These are phyloP conservation scores for Tuber borchii DNA, from an alignment of 495 filamentous ascomycete species.

Conservation along the genomic window DNA sequence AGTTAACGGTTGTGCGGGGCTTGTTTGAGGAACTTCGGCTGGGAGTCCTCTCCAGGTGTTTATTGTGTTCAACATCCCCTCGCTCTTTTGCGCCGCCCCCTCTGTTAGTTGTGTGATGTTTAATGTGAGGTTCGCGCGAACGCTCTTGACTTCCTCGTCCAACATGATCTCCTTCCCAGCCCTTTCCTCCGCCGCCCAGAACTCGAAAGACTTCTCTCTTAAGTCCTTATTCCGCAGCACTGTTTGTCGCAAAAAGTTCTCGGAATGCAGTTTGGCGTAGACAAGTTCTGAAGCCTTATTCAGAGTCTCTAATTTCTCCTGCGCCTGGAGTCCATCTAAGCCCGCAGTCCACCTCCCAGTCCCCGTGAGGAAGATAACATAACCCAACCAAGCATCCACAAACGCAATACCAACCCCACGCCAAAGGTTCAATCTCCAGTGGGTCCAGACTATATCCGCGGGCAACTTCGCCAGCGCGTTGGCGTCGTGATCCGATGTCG, in stretches of 20 bases:
- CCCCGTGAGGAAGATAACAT: conserved; percentile 61
- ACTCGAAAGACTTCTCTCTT: conserved; percentile 45
- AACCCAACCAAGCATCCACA: conserved; percentile 56
- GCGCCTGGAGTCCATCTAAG: conserved; percentile 45
- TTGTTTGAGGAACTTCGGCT: neutral
- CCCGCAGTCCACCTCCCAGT: conserved; percentile 60
- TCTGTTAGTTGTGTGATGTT: conserved; percentile 54
- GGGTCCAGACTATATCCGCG: conserved; percentile 58
- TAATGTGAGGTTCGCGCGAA: conserved; percentile 53
- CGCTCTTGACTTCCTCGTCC: conserved; percentile 55
- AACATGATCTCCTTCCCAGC: conserved; percentile 56
- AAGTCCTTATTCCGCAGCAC: conserved; percentile 50
- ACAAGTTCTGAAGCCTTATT: conserved; percentile 43
- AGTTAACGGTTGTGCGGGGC: neutral
- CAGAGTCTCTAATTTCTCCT: conserved; percentile 48
- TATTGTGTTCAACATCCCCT: conserved; percentile 29
- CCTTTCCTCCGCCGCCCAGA: conserved; percentile 53
- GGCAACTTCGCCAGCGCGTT: conserved; percentile 56
- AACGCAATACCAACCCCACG: conserved; percentile 56
- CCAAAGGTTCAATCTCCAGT: conserved; percentile 57
- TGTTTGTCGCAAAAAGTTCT: conserved; percentile 55
- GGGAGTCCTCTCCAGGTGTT: conserved; percentile 33
- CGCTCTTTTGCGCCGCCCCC: conserved; percentile 32
- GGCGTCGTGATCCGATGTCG: conserved; percentile 55
- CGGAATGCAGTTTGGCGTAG: conserved; percentile 48